Evolutionary conservation across 306 rosid genomes (phyloP).

Genomic region (Cucurbita argyrosperma): DNA sequence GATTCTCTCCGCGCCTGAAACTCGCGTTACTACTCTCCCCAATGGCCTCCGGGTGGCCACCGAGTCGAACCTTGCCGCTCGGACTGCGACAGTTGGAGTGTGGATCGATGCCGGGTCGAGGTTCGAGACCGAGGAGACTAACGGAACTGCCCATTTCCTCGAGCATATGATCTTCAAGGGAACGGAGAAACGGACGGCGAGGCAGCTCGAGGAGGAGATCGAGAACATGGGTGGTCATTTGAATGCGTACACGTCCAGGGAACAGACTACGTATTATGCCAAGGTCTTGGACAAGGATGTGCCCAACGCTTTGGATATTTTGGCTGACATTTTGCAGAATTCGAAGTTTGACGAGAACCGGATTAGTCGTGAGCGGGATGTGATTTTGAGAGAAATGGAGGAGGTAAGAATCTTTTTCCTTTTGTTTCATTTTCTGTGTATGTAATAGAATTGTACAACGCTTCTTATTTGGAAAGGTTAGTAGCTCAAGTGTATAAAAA

Average conservation of each 20-base stretch:
- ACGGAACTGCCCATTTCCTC: conserved; percentile 78
- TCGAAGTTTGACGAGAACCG: conserved; percentile 58
- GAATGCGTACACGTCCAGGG: conserved; percentile 86
- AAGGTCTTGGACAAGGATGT: conserved; percentile 55
- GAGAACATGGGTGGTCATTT: conserved; percentile 98
- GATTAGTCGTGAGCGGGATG: conserved; percentile 66
- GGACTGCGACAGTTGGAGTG: conserved; percentile 78
- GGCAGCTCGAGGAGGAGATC: conserved; percentile 67
- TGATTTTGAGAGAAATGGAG: conserved; percentile 86
- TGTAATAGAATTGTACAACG: not conserved
- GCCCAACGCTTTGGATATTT: conserved; percentile 52
- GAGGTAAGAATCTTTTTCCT: conserved; percentile 35
- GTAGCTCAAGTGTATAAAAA: not conserved
- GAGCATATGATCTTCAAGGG: conserved; percentile 98
- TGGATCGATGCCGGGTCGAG: conserved; percentile 97
- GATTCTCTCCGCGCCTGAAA: conserved; percentile 76
- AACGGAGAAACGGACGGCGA: conserved; percentile 58
- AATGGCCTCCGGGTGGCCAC: conserved; percentile 90
- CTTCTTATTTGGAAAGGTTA: not conserved
- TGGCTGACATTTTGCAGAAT: conserved; percentile 83
- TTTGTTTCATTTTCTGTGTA: not conserved
- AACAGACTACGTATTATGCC: conserved; percentile 81
- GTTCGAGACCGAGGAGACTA: conserved; percentile 81
- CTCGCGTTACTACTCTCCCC: conserved; percentile 64
- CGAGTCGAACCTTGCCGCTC: conserved; percentile 45